Conservation (phyloP, 1,284 basidiomycete species). For the Tylopilus sp. region DNA sequence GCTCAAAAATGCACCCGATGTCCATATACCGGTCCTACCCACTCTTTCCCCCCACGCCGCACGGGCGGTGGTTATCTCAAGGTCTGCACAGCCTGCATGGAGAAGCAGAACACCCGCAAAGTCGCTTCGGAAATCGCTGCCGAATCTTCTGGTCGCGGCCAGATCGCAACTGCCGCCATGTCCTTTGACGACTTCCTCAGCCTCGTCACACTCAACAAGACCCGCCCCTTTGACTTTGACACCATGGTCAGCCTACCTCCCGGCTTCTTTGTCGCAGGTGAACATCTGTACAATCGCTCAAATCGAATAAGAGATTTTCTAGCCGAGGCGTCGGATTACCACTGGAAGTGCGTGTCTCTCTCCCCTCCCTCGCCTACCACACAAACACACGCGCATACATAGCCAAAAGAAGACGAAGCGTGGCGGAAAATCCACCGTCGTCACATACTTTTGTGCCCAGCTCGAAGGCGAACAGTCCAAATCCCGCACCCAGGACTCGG, state of each 20-base stretch:
- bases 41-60: conserved; percentile 29
- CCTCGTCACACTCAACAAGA: conserved; percentile 33
- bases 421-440: conserved; percentile 33
- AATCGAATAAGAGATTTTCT: conserved; percentile 34
- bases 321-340: conserved; percentile 35
- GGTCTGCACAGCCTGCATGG: conserved; percentile 33
- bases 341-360: conserved; percentile 31
- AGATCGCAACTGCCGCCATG: conserved; percentile 35
- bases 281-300: conserved; percentile 34
- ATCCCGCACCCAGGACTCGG: conserved; percentile 30
- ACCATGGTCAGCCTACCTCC: conserved; percentile 34
- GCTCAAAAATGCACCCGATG: conserved; percentile 32
- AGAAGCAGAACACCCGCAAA: conserved; percentile 34
- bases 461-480: conserved; percentile 35
- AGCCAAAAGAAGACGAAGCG: conserved; percentile 37
- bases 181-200: conserved; percentile 32
- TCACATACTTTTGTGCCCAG: conserved; percentile 36
- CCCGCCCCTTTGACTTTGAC: conserved; percentile 32
- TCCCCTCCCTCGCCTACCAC: neutral
- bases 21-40: conserved; percentile 28
- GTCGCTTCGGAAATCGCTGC: conserved; percentile 31
- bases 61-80: conserved; percentile 31
- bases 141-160: conserved; percentile 31
- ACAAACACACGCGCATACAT: neutral
- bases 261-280: conserved; percentile 31